These are phyloP conservation scores for Botrytis sinoallii DNA, from an alignment of 2,329 filamentous ascomycete genomes.

Conservation along the genomic window DNA sequence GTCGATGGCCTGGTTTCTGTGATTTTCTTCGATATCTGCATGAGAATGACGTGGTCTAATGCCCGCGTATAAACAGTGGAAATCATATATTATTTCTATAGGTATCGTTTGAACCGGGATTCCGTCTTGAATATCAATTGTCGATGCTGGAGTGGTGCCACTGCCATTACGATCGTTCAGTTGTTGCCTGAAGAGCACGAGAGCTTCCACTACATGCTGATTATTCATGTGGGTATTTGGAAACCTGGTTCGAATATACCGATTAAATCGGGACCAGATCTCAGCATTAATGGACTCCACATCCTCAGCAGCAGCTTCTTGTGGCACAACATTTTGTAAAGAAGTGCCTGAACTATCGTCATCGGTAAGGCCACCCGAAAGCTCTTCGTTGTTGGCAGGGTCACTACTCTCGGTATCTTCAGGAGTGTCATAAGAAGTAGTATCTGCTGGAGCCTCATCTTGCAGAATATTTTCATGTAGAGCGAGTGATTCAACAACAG, in stretches of 20 bases:
- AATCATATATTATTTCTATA: too few species aligned
- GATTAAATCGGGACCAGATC: neutral
- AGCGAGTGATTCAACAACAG: neutral
- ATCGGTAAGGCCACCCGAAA: neutral
- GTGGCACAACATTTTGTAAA: neutral
- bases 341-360: neutral
- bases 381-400: neutral
- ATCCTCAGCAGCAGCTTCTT: neutral
- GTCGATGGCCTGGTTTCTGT: neutral
- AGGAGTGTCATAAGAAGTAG: neutral
- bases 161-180: neutral
- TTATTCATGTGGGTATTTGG: accelerated
- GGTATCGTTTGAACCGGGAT: too few species aligned
- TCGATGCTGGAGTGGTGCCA: neutral
- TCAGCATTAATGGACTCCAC: neutral
- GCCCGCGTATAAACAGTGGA: too few species aligned
- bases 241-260: neutral
- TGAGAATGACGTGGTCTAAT: too few species aligned
- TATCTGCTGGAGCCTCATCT: neutral
- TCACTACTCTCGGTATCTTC: neutral
- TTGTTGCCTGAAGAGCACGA: neutral
- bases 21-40: too few species aligned
- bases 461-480: neutral
- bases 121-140: neutral
- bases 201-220: too few species aligned